phyloP scores from a whole-genome alignment of 2,329 filamentous ascomycete genomes.

The Emergomyces orientalis region DNA sequence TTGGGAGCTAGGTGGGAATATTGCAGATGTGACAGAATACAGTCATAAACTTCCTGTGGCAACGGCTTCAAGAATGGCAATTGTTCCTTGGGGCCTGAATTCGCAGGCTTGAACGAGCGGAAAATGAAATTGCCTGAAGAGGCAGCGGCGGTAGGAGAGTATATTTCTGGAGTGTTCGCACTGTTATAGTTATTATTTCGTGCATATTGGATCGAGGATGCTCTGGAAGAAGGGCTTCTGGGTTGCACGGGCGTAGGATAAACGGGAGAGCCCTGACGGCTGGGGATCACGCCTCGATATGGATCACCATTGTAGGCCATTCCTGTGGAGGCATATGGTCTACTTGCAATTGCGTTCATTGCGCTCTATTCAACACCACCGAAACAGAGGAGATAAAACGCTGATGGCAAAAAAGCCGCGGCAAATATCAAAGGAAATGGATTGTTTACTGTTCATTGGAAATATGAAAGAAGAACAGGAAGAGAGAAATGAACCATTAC shows the following conservation, averaged over 20 bases:
- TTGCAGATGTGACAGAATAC: slow-evolving; percentile 45
- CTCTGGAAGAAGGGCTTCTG: slow-evolving; percentile 28
- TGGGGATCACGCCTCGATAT: slow-evolving; percentile 19
- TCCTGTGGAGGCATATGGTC: slow-evolving; percentile 26
- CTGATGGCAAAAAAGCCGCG: too few species aligned
- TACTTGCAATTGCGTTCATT: slow-evolving; percentile 35
- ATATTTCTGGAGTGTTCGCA: slow-evolving; percentile 31
- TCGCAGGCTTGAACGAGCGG: slow-evolving; percentile 31
- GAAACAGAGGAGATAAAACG: background rate
- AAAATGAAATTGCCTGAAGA: slow-evolving; percentile 19
- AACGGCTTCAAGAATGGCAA: slow-evolving; percentile 36
- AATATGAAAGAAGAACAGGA: background rate
- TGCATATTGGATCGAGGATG: slow-evolving; percentile 15
- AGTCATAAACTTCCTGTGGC: slow-evolving; percentile 47
- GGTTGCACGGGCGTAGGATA: slow-evolving; percentile 23
- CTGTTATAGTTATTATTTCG: slow-evolving; percentile 27
- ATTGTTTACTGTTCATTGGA: slow-evolving; percentile 2
- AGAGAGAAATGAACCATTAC: background rate
- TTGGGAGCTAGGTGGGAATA: slow-evolving; percentile 34
- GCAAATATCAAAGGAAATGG: background rate
- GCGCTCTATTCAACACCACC: slow-evolving; percentile 16
- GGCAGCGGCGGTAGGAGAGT: slow-evolving; percentile 30
- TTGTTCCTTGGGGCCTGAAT: slow-evolving; percentile 27
- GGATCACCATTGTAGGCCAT: slow-evolving; percentile 25
- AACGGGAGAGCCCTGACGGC: slow-evolving; percentile 17